These are phyloP conservation scores for Candida endomychidarum DNA, from an alignment of 805 yeast species.

Conservation along the genomic window DNA sequence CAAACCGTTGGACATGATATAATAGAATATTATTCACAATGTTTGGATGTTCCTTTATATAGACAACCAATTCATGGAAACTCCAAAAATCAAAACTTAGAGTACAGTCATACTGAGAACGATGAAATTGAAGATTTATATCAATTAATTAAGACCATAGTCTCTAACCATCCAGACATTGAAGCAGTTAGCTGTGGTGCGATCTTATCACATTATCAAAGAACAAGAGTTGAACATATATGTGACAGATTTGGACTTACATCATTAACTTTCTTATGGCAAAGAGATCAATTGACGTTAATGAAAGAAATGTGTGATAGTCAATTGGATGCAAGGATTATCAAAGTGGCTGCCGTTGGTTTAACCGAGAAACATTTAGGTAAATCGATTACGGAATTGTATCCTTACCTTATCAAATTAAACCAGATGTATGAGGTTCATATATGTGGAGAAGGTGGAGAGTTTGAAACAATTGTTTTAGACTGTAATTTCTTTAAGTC, in stretches of 20 bases:
- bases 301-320: constrained; percentile 79
- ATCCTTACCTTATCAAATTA: constrained; percentile 55
- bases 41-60: constrained; percentile 79
- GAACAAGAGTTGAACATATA: constrained; percentile 90
- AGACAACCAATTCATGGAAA: constrained; percentile 62
- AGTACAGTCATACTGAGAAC: constrained; percentile 61
- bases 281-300: constrained; percentile 73
- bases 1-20: constrained; percentile 95
- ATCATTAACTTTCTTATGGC: constrained; percentile 84
- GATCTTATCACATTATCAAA: constrained; percentile 89
- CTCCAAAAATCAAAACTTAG: constrained; percentile 64
- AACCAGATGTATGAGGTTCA: constrained; percentile 76
- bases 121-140: constrained; percentile 91
- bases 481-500: constrained; percentile 82
- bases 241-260: constrained; percentile 71
- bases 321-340: constrained; percentile 71
- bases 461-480: constrained; percentile 88
- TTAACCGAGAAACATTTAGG: constrained; percentile 68
- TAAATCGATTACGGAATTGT: constrained; percentile 58
- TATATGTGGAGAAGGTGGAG: constrained; percentile 99
- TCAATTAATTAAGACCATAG: constrained; percentile 49
- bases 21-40: constrained; percentile 60
- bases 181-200: constrained; percentile 95
- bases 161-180: constrained; percentile 60
- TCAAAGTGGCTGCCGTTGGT: constrained; percentile 94